These are phyloP conservation scores for Arachis stenosperma DNA, from an alignment of 306 rosid species.

Conservation along the genomic window DNA sequence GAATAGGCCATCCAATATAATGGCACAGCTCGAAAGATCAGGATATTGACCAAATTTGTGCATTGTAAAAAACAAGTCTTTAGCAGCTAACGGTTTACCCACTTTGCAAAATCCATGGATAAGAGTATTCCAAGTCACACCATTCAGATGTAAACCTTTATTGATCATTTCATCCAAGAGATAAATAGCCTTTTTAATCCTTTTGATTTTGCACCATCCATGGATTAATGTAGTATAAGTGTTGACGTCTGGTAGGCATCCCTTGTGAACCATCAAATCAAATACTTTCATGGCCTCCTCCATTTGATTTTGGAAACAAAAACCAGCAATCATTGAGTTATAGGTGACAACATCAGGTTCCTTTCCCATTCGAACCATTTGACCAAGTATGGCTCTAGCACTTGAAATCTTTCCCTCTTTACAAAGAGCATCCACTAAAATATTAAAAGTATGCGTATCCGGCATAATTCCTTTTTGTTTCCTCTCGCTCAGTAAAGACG, in stretches of 20 bases:
- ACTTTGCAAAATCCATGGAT: constrained; percentile 6
- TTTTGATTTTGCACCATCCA: constrained; percentile 33
- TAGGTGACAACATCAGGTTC: constrained; percentile 32
- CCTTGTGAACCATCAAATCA: constrained; percentile 21
- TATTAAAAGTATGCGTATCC: constrained; percentile 5
- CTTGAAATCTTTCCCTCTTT: constrained; percentile 14
- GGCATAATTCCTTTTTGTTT: background rate
- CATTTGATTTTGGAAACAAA: constrained; percentile 21
- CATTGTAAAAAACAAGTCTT: constrained; percentile 25
- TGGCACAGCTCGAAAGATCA: background rate
- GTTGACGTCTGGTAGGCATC: constrained; percentile 31
- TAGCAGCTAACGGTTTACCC: constrained; percentile 1
- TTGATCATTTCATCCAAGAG: constrained; percentile 24
- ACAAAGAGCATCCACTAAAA: constrained; percentile 1
- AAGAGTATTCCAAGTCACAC: constrained; percentile 41
- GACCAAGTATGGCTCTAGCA: constrained; percentile 8
- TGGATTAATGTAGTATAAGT: constrained; percentile 39
- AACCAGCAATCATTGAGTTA: constrained; percentile 24
- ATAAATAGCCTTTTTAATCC: constrained; percentile 37
- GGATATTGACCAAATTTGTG: constrained; percentile 21
- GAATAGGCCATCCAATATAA: constrained; percentile 25
- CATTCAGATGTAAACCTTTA: constrained; percentile 31
- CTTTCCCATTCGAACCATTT: constrained; percentile 16
- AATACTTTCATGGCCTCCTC: constrained; percentile 14
- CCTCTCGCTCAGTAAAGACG: constrained; percentile 14